These are phyloP conservation scores for Aspergillus baeticus DNA, from an alignment of 495 filamentous ascomycete species.

Conservation along the genomic window DNA sequence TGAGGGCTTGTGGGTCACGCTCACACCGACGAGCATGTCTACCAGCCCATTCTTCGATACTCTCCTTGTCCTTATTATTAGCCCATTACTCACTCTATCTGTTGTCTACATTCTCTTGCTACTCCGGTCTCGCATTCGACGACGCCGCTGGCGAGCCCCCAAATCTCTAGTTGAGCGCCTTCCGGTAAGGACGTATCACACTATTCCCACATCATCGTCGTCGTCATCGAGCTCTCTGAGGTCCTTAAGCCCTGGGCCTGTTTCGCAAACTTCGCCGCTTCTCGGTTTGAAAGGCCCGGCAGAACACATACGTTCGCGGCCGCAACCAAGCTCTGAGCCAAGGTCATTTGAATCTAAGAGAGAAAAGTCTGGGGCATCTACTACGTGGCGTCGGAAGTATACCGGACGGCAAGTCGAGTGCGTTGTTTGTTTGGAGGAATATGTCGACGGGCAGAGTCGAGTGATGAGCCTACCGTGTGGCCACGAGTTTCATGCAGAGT, in stretches of 20 bases:
- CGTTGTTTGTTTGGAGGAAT: slow-evolving; percentile 97
- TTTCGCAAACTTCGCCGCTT: slow-evolving; percentile 75
- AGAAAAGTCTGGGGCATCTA: slow-evolving; percentile 47
- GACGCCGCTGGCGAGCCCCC: slow-evolving; percentile 90
- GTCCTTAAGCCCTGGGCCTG: slow-evolving; percentile 49
- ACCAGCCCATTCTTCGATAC: slow-evolving; percentile 97
- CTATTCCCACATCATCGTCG: slow-evolving; percentile 62
- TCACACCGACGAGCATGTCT: slow-evolving; percentile 86
- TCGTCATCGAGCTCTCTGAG: slow-evolving; percentile 51
- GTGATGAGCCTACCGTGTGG: slow-evolving; percentile 99
- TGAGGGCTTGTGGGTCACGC: slow-evolving; percentile 91
- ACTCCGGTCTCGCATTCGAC: slow-evolving; percentile 82
- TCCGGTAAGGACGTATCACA: slow-evolving; percentile 94
- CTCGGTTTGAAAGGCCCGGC: slow-evolving; percentile 38
- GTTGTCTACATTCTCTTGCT: slow-evolving; percentile 90
- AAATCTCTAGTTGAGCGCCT: slow-evolving; percentile 93
- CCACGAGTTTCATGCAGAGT: slow-evolving; percentile 96
- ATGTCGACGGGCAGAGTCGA: slow-evolving; percentile 86
- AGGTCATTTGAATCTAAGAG: slow-evolving; percentile 36
- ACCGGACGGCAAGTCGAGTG: slow-evolving; percentile 88
- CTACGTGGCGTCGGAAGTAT: slow-evolving; percentile 74
- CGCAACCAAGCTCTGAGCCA: slow-evolving; percentile 62
- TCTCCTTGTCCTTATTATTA: slow-evolving; percentile 86
- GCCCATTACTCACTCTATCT: slow-evolving; percentile 85
- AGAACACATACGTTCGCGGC: slow-evolving; percentile 45